These are phyloP conservation scores for Neurospora tetrasperma DNA, from an alignment of 495 filamentous ascomycete genomes.

Conservation along the genomic window DNA sequence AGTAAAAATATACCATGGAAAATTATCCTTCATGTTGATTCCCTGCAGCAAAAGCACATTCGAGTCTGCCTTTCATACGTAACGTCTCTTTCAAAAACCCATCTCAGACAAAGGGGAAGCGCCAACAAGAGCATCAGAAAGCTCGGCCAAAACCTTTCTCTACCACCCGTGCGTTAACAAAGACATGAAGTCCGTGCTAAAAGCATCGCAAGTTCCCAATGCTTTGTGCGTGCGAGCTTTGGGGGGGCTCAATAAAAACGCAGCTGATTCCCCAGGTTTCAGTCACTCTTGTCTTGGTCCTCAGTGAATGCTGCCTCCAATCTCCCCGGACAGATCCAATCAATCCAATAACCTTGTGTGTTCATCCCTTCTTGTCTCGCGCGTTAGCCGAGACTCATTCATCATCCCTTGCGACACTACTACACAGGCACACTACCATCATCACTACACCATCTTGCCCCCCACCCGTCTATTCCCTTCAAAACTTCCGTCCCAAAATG, in stretches of 20 bases:
- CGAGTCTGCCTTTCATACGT: neutral
- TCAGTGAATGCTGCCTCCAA: neutral
- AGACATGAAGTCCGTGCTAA: neutral
- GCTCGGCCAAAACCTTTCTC: neutral
- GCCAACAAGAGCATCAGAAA: neutral
- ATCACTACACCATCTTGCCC: neutral
- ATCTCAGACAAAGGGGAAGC: neutral
- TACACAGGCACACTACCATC: neutral
- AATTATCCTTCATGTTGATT: neutral
- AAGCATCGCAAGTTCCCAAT: neutral
- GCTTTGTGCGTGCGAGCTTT: neutral
- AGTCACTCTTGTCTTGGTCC: neutral
- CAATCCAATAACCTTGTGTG: neutral
- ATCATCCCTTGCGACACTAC: neutral
- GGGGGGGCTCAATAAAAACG: neutral
- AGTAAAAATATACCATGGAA: neutral
- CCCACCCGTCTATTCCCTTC: neutral
- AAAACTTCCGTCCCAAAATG: neutral
- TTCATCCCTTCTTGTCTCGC: neutral
- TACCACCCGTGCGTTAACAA: neutral
- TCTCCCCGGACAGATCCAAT: neutral
- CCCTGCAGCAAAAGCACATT: neutral
- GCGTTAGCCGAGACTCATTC: neutral
- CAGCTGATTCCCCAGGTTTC: neutral
- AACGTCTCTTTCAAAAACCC: neutral